phyloP scores from a whole-genome alignment of 2,329 filamentous ascomycete species.

The Fusarium nematophilum region DNA sequence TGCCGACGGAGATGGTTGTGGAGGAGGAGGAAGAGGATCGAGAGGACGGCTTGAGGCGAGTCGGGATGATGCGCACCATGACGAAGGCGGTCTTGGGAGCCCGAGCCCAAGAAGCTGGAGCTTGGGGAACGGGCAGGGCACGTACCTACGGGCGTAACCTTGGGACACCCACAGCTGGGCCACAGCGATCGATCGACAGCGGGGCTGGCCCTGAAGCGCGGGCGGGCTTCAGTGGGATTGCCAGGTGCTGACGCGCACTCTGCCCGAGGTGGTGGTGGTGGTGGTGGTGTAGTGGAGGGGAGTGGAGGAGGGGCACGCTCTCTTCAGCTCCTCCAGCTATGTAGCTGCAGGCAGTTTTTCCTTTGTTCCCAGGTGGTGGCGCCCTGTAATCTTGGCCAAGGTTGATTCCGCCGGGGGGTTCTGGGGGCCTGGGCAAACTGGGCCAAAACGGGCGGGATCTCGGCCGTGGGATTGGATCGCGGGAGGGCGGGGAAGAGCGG shows the following conservation, averaged over 20 bases:
- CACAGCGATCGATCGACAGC: constrained; percentile 33
- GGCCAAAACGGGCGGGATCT: background rate
- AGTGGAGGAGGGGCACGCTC: constrained; percentile 15
- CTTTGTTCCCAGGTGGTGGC: too few species aligned
- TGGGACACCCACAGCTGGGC: background rate
- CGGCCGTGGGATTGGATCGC: constrained; percentile 22
- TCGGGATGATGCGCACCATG: constrained; percentile 70
- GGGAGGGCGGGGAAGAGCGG: constrained; percentile 23
- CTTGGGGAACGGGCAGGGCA: too few species aligned
- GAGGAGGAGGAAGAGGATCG: constrained; percentile 53
- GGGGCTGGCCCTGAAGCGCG: constrained; percentile 21
- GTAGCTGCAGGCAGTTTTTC: too few species aligned
- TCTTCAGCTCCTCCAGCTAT: too few species aligned
- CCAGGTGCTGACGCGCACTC: too few species aligned
- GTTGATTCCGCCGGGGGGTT: constrained; percentile 9
- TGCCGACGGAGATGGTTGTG: constrained; percentile 37
- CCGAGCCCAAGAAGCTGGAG: constrained; percentile 19
- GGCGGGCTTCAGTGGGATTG: too few species aligned
- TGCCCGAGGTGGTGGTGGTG: too few species aligned
- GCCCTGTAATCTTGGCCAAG: too few species aligned
- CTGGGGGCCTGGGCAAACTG: too few species aligned
- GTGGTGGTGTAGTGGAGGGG: background rate
- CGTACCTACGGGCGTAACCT: too few species aligned
- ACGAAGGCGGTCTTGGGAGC: constrained; percentile 35
- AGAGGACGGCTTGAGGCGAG: constrained; percentile 60